Evolutionary conservation across 306 rosid genomes (phyloP).

Genomic region (Carpinus viminea): DNA sequence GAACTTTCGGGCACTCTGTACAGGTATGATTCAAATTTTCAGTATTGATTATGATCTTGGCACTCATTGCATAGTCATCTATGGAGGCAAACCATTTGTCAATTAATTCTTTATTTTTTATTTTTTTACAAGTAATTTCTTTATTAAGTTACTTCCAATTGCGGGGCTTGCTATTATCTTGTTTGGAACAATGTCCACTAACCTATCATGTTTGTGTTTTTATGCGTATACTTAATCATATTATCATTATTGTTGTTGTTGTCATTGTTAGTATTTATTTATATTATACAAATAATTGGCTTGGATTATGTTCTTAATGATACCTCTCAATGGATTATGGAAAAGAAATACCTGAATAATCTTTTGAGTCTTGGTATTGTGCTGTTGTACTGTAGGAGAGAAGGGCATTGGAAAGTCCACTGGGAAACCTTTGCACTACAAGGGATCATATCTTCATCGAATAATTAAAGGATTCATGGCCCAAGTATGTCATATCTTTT

Average conservation of each 20-base stretch:
- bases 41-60: not conserved
- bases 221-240: no score
- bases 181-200: slow-evolving; percentile 5
- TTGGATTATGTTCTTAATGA: not conserved
- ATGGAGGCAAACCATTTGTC: not conserved
- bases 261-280: not conserved
- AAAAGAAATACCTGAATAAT: not conserved
- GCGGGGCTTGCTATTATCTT: not conserved
- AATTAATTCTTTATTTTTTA: not conserved
- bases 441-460: slow-evolving; percentile 84
- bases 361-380: slow-evolving; percentile 11
- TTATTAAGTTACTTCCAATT: not conserved
- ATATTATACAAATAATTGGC: not conserved
- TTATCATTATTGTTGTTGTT: not conserved
- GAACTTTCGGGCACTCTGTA: slow-evolving; percentile 90
- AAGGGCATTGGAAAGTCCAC: slow-evolving; percentile 84
- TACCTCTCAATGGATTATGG: not conserved
- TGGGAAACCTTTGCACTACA: slow-evolving; percentile 82
- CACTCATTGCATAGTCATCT: not conserved
- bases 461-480: slow-evolving; percentile 95
- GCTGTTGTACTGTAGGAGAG: slow-evolving; percentile 62
- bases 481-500: slow-evolving; percentile 63
- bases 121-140: no score
- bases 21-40: slow-evolving; percentile 53
- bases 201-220: not conserved